A percentile compares a stretch with the other conserved stretches of the same genome.
Evolutionary conservation across 2,329 filamentous ascomycete species (phyloP).

Genomic region (Phialophora expanda): DNA sequence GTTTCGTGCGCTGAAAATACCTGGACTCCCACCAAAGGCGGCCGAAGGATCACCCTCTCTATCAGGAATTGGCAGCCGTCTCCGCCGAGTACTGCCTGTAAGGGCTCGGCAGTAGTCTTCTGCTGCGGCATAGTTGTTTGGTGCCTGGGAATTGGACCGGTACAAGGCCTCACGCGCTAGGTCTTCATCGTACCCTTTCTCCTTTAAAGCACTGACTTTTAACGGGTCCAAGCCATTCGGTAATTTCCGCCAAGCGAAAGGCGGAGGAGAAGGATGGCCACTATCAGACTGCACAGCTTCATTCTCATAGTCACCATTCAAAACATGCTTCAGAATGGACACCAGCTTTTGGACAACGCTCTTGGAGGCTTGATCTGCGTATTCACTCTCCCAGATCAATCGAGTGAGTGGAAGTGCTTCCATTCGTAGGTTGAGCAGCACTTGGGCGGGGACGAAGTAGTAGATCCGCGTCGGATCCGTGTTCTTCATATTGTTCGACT

Average conservation of each 20-base stretch:
- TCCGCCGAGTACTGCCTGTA: slow-evolving; percentile 61
- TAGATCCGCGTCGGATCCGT: slow-evolving; percentile 63
- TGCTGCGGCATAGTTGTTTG: slow-evolving; percentile 49
- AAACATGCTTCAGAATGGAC: slow-evolving; percentile 79
- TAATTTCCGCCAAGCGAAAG: slow-evolving; percentile 58
- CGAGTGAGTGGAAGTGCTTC: slow-evolving; percentile 76
- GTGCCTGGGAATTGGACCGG: slow-evolving; percentile 71
- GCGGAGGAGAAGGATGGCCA: slow-evolving; percentile 57
- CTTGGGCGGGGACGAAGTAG: slow-evolving; percentile 72
- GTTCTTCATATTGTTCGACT: slow-evolving; percentile 61
- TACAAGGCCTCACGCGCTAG: slow-evolving; percentile 81
- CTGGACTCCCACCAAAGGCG: slow-evolving; percentile 40
- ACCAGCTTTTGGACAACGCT: slow-evolving; percentile 79
- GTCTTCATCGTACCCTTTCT: slow-evolving; percentile 61
- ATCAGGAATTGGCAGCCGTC: slow-evolving; percentile 67
- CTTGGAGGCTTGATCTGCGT: slow-evolving; percentile 80
- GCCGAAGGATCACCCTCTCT: slow-evolving; percentile 34
- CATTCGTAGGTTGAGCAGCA: slow-evolving; percentile 84
- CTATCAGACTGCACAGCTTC: slow-evolving; percentile 68
- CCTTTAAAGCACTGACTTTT: slow-evolving; percentile 51
- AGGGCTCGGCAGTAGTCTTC: slow-evolving; percentile 77
- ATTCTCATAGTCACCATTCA: slow-evolving; percentile 76
- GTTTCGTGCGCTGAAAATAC: slow-evolving; percentile 17
- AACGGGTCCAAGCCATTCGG: slow-evolving; percentile 53
- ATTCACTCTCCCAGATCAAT: slow-evolving; percentile 77